Evolutionary conservation across 2,329 filamentous ascomycete species (phyloP), one percentile per base, ranked within the genome.

Genomic region (Hawksworthiomyces lignivorus): DNA sequence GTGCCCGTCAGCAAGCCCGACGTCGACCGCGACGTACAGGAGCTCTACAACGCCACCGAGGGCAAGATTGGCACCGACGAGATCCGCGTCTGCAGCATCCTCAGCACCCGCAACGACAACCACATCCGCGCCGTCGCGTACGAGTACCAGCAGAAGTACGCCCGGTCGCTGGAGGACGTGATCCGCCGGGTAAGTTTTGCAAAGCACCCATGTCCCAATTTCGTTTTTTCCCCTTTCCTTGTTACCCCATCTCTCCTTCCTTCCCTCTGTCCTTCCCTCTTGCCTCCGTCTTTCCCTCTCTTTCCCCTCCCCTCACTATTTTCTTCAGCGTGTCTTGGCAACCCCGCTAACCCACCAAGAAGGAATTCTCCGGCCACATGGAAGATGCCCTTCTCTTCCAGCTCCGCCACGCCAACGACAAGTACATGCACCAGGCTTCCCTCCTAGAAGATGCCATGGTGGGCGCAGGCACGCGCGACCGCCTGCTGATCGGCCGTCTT

Each of bases 341-440:
- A n/a, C n/a, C n/a, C n/a, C n/a, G n/a, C n/a, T n/a, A n/a, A n/a
- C n/a, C 12, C 8, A 26, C 24, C 8, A 12, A 26, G 12, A 8
- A 81, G 65, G 80, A 92, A 55, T 96, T 96, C 63, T 85, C 82
- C 0, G 90, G 90, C 1, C 90, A 97, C 58, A 96, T 97, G 88
- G 72, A 89, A 59, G 77, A 86, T 14, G 87, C 87, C 0, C 73
- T 97, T 1, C 64, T 92, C 20, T 80, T 80, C 58, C 87, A 95
- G 60, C 67, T 96, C n/a, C 74, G 75, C 10, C 72, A 82, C 11
- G 90, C 85, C 3, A 67, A 76, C 6, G 87, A 96, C 62, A 86
- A 83, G 50, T 87, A 86, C 45, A 83, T 86, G 71, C 82, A 87
- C 50, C 89, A 94, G 53, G 92, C 89, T 1, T 67, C 74, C 18